Base-by-base conservation (phyloP, 345 rosid genomes). In the Theobroma cacao region DNA sequence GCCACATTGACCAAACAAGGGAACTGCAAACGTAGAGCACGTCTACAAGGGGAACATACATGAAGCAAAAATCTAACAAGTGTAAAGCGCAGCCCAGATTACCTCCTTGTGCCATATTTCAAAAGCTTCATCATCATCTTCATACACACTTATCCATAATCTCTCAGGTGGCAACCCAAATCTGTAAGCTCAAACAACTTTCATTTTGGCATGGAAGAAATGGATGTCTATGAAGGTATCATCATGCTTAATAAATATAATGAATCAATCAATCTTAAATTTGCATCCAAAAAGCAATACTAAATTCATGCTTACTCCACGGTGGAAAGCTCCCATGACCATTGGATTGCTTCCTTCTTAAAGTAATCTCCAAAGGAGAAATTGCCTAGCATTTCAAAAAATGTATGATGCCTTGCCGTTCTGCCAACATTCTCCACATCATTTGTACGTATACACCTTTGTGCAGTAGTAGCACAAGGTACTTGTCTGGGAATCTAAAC, bases 321-420 rank as follows among this genome's bases (percentile, higher is more conserved):
- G 7, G 94, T 93, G 50, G 99, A 95, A 70, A 95, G 91, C 88
- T 95, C 99, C 99, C 98, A 95, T 28, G 99, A 98, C 97, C 99
- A 93, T 77, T 72, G 84, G 60, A 95, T 92, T 22, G 99, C 99
- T 71, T 95, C 98, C 81, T 82, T 90, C 88, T 93, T 95, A 82
- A 95, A 93, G 85, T 95, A 95, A 84, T 95, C 99, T 61, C 99
- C 99, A 40, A 95, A 93, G 78, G 97, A 93, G 82, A 95, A 95
- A 85, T 95, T 95, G 68, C 99, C 97, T 24, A 95, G 94, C 99
- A 95, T 95, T 89, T 93, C 99, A 84, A 95, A 95, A 82, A 95
- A 93, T 12, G 98, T 93, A 52, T 95, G 99, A 70, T 95, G 98
- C 43, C 98, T 86, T 15, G 98, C 75, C 47, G 99, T 95, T 82